phyloP scores from a whole-genome alignment of 2,329 filamentous ascomycete genomes.

The Phialemoniopsis sp. region DNA sequence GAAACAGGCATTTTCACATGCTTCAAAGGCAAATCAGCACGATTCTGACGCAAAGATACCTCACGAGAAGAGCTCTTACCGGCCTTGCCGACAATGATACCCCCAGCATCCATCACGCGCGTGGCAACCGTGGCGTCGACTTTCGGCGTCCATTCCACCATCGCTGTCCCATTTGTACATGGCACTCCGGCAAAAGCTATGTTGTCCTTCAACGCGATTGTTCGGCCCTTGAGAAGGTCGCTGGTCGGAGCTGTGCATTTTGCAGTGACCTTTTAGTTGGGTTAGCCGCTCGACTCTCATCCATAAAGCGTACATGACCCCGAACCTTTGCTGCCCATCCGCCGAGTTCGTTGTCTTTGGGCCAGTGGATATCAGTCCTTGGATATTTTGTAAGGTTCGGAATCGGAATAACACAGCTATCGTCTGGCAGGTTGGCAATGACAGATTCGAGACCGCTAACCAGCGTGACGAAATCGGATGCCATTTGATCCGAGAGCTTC shows the following conservation, averaged over 20 bases:
- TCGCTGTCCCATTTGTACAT: slow-evolving; percentile 35
- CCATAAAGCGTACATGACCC: too few species aligned
- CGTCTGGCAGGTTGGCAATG: too few species aligned
- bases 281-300: too few species aligned
- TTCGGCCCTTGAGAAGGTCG: slow-evolving; percentile 30
- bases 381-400: slow-evolving; percentile 8
- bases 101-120: slow-evolving; percentile 34
- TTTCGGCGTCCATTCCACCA: slow-evolving; percentile 28
- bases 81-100: slow-evolving; percentile 33
- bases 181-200: slow-evolving; percentile 38
- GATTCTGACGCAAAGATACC: too few species aligned
- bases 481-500: too few species aligned
- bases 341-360: slow-evolving; percentile 26
- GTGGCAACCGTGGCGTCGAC: slow-evolving; percentile 40
- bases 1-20: slow-evolving; percentile 41
- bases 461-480: too few species aligned
- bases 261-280: too few species aligned
- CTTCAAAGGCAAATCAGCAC: too few species aligned
- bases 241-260: too few species aligned
- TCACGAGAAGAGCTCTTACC: too few species aligned
- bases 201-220: slow-evolving; percentile 42
- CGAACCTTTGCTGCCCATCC: slow-evolving; percentile 27
- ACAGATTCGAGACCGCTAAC: too few species aligned
- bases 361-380: slow-evolving; percentile 22
- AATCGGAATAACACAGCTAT: too few species aligned